Base-by-base conservation (phyloP, 306 rosid genomes). In the Castanea mollissima region DNA sequence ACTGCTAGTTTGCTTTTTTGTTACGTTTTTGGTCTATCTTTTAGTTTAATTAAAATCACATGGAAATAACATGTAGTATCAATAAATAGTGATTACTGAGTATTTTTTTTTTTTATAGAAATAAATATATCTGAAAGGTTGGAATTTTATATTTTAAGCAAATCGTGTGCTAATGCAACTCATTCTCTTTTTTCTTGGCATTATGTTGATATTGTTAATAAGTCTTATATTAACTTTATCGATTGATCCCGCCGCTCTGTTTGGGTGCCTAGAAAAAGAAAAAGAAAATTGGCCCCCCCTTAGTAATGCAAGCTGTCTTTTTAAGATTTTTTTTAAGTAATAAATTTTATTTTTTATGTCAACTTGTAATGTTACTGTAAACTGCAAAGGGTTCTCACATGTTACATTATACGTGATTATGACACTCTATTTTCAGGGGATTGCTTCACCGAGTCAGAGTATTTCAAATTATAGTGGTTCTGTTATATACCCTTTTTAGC, bases 391-490 rank as follows among this genome's bases (percentile, higher is more conserved):
- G 34, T 25, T 72, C 83, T 84, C 57, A 11, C 18, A 18, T 79
- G 73, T 75, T 80, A 83, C 71, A 44, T 23, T 74, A 59, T 74
- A 34, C 74, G 38, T 63, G 19, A 82, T 84, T 88, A 31, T 79
- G 71, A 71, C 60, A 85, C 77, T 55, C 83, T 49, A 12, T 49
- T 41, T 41, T 20, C 87, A 95, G 97, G 97, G 87, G 86, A 86
- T 78, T 86, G 82, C 74, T 80, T 62, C 83, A 73, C 75, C 73
- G 80, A 73, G 75, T 67, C 85, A 81, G 75, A 57, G 49, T 77
- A 59, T 60, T 86, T 80, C 76, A 69, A 72, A 80, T 81, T 78
- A 67, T 84, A 56, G 86, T 82, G 84, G 81, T 91, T 89, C 87
- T 91, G 69, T 85, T 74, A 20, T 88, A 86, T 76, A 74, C 83